These are phyloP conservation scores for Chimonanthus salicifolius DNA, from an alignment of 164 flowering plant species.

Conservation along the genomic window DNA sequence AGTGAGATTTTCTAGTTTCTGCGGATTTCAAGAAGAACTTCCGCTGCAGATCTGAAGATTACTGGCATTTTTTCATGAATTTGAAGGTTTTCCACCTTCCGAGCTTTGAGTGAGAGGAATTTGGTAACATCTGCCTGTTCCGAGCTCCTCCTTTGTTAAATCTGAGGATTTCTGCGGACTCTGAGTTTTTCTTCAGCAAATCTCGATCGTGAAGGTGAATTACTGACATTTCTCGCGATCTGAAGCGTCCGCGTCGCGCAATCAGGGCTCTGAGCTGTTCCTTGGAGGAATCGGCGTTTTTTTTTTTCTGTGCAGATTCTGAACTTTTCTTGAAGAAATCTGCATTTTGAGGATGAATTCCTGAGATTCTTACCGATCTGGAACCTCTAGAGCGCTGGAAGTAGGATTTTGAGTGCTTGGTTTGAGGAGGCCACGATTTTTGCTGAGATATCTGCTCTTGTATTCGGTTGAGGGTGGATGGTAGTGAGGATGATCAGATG, in stretches of 20 bases:
- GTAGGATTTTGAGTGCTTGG: no score
- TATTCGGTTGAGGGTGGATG: conserved; percentile 30
- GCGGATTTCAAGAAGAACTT: background rate
- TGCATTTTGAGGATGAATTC: background rate
- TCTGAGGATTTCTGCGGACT: background rate
- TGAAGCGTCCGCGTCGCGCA: background rate
- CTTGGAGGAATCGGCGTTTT: background rate
- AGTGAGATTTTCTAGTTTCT: background rate
- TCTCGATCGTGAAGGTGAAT: background rate
- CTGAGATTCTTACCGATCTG: no score
- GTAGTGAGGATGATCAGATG: conserved; percentile 97
- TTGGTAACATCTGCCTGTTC: background rate
- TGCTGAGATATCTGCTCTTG: background rate
- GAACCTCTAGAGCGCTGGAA: no score
- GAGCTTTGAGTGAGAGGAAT: background rate
- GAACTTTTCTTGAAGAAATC: background rate
- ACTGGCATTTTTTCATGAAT: background rate
- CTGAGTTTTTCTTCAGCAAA: background rate
- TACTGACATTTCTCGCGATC: background rate
- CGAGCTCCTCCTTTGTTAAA: background rate
- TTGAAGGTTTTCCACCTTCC: background rate
- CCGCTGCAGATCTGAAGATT: background rate
- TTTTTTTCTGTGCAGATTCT: background rate
- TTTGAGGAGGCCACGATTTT: background rate
- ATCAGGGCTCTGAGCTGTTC: no score